phyloP scores from a whole-genome alignment of 1,139 yeast genomes.

The Blastobotrys apis region DNA sequence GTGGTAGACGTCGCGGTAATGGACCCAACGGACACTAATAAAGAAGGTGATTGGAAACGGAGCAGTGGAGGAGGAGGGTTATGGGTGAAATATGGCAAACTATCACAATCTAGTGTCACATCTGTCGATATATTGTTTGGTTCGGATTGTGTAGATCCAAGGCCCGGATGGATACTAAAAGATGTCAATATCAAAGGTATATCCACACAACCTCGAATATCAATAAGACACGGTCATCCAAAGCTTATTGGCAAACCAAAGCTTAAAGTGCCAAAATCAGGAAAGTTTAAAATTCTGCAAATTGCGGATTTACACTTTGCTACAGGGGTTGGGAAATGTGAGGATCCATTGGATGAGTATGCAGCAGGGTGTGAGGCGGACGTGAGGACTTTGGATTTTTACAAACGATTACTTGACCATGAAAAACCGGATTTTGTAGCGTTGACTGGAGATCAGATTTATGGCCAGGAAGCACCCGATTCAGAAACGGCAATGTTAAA shows the following conservation, averaged over 20 bases:
- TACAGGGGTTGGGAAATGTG: slow-evolving; percentile 70
- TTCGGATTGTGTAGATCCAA: slow-evolving; percentile 67
- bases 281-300: slow-evolving; percentile 69
- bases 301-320: slow-evolving; percentile 84
- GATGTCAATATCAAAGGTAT: slow-evolving; percentile 18
- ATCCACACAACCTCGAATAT: slow-evolving; percentile 32
- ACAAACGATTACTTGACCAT: slow-evolving; percentile 57
- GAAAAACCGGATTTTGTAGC: slow-evolving; percentile 82
- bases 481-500: slow-evolving; percentile 73
- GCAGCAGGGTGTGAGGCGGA: slow-evolving; percentile 63
- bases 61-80: slow-evolving; percentile 38
- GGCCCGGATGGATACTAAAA: slow-evolving; percentile 61
- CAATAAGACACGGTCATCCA: slow-evolving; percentile 38
- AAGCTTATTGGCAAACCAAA: slow-evolving; percentile 31
- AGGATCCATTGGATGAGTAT: slow-evolving; percentile 56
- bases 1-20: slow-evolving; percentile 7
- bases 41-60: slow-evolving; percentile 37
- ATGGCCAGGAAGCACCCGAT: slow-evolving; percentile 68
- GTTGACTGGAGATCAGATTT: slow-evolving; percentile 80
- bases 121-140: slow-evolving; percentile 69
- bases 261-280: slow-evolving; percentile 41
- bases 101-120: slow-evolving; percentile 37
- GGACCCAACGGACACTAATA: slow-evolving; percentile 4
- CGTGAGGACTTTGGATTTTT: slow-evolving; percentile 56
- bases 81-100: slow-evolving; percentile 48